These are phyloP conservation scores for Clonostachys rosea DNA, from an alignment of 2,329 filamentous ascomycete genomes.

Conservation along the genomic window DNA sequence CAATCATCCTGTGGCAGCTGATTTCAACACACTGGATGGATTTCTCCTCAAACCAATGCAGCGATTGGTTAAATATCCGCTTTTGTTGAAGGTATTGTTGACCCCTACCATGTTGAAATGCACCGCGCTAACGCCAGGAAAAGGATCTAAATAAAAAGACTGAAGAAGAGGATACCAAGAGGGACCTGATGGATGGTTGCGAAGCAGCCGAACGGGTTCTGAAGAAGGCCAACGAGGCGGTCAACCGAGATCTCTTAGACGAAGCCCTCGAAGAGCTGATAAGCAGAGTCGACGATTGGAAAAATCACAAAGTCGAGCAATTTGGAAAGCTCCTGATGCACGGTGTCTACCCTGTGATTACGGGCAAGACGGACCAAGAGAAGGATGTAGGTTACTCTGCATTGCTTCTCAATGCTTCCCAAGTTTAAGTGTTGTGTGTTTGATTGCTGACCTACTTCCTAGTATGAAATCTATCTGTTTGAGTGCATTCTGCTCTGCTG, in stretches of 20 bases:
- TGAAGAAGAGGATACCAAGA: conserved; percentile 64
- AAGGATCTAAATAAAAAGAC: conserved; percentile 85
- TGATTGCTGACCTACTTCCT: conserved; percentile 8
- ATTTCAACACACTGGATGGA: conserved; percentile 82
- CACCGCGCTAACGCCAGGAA: conserved; percentile 1
- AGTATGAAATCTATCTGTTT: conserved; percentile 98
- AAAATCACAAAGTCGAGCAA: conserved; percentile 82
- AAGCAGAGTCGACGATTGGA: conserved; percentile 91
- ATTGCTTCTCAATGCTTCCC: not conserved
- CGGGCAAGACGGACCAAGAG: conserved; percentile 83
- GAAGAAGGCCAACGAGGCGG: conserved; percentile 82
- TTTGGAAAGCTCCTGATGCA: conserved; percentile 87
- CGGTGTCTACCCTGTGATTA: conserved; percentile 87
- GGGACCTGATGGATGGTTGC: conserved; percentile 72
- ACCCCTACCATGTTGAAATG: not conserved
- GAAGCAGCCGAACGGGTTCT: conserved; percentile 79
- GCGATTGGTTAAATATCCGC: conserved; percentile 87
- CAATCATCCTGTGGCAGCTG: conserved; percentile 75
- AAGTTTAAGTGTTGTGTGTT: not conserved
- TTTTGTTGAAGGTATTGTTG: conserved; percentile 70
- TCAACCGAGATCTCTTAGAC: conserved; percentile 79
- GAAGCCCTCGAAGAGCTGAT: conserved; percentile 82
- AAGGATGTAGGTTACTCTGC: conserved; percentile 63
- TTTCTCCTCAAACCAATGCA: conserved; percentile 98
- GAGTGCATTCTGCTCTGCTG: conserved; percentile 93